Base-by-base conservation (phyloP, 2,329 filamentous ascomycete genomes). In the Eurotiales sp. region DNA sequence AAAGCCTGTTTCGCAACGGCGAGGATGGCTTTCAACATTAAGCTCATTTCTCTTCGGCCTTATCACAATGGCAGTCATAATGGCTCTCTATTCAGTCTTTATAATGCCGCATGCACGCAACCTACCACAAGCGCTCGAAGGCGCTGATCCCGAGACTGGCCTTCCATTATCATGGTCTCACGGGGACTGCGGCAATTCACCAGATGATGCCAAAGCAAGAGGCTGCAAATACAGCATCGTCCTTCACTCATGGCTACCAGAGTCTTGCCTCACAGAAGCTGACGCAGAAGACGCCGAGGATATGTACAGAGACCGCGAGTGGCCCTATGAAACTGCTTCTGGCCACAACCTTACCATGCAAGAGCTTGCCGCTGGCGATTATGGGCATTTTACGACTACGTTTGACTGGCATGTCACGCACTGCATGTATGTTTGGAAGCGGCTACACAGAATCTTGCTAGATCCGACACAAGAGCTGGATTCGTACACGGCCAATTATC, bases 401-500 rank as follows among this genome's bases (percentile, higher is more conserved):
- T 42, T 42, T 42, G 39, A 42, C 39, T 42, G 39, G 39, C 34
- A 37, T 37, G 34, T 37, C 34, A 37, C 34, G 34, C 34, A 37
- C 34, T 37, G 34, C 34, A 37, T 37, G 34, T 37, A 37, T 37
- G 34, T 37, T 14, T 32, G 25, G 27, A 45, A 45, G 8, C 15
- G 42, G 15, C 27, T 45, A 29, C 10, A 17, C 27, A 29, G 10
- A 17, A 42, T 42, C 39, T 5, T 42, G 39, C 21, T 42, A 17
- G 39, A 42, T 14, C 21, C 39, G 21, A 23, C 15, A 8, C 39
- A 21, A 23, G 39, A 42, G 39, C 39, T 42, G 15, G 39, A 42
- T 42, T 21, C 39, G 17, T 42, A 42, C 39, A 42, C 39, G n/a
- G n/a, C 5, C 39, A 42, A 42, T 23, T 42, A 42, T 42, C 39